Evolutionary conservation across 768 basidiomycete species (phyloP).

Genomic region (Macrolepiota dolichaula): DNA sequence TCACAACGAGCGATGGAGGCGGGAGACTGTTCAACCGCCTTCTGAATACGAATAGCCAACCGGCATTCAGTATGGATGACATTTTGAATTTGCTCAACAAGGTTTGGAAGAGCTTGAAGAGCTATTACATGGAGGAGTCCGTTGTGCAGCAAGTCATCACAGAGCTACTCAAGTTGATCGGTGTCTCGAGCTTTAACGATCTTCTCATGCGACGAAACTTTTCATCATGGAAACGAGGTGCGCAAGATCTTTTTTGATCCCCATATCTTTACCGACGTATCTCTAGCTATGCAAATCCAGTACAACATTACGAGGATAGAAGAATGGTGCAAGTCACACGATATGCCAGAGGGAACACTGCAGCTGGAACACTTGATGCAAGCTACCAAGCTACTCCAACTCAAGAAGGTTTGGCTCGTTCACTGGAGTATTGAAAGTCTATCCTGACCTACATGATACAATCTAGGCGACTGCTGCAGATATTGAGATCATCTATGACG

Average conservation of each 20-base stretch:
- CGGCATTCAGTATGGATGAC: constrained; percentile 98
- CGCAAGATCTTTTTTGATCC: constrained; percentile 18
- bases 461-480: constrained; percentile 84
- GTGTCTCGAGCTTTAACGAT: constrained; percentile 97
- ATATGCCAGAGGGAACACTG: constrained; percentile 97
- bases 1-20: constrained; percentile 92
- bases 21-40: constrained; percentile 93
- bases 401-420: constrained; percentile 76
- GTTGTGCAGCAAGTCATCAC: constrained; percentile 95
- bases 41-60: constrained; percentile 78
- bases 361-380: constrained; percentile 99
- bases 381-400: constrained; percentile 94
- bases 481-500: constrained; percentile 98
- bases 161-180: constrained; percentile 92
- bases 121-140: constrained; percentile 97
- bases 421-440: not conserved
- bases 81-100: constrained; percentile 95
- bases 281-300: constrained; percentile 97
- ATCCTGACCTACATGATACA: constrained; percentile 11
- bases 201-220: constrained; percentile 98
- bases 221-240: constrained; percentile 99
- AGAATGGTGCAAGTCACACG: constrained; percentile 99
- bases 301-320: constrained; percentile 98
- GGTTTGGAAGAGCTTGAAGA: constrained; percentile 97
- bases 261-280: not conserved